These are phyloP conservation scores for Puccinia novopanici DNA, from an alignment of 1,284 basidiomycete species.

Conservation along the genomic window DNA sequence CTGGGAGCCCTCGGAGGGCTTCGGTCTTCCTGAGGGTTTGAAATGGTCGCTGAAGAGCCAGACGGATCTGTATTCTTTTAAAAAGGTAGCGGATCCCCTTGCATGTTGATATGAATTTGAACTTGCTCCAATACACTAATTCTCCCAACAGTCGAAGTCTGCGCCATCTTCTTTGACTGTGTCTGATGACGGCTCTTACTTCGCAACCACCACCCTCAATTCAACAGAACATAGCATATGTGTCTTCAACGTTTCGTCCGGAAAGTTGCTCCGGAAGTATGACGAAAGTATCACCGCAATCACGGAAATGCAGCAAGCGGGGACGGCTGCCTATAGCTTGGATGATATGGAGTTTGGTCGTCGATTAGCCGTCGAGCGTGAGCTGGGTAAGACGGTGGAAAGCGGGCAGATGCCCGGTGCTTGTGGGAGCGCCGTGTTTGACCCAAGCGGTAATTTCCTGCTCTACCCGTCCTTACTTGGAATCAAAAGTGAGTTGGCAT, in stretches of 20 bases:
- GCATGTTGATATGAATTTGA: background rate
- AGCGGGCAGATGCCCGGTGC: slow-evolving; percentile 64
- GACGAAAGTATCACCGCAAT: slow-evolving; percentile 90
- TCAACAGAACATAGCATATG: slow-evolving; percentile 86
- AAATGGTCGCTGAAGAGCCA: slow-evolving; percentile 82
- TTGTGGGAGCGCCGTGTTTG: slow-evolving; percentile 74
- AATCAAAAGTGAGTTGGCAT: slow-evolving; percentile 73
- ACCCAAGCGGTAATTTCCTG: slow-evolving; percentile 91
- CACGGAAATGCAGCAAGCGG: slow-evolving; percentile 78
- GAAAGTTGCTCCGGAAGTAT: slow-evolving; percentile 87
- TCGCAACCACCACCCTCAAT: slow-evolving; percentile 80
- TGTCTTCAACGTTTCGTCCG: slow-evolving; percentile 85
- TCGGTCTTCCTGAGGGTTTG: slow-evolving; percentile 73
- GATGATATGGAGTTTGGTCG: slow-evolving; percentile 99
- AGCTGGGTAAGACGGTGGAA: slow-evolving; percentile 74
- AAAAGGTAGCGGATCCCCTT: slow-evolving; percentile 69
- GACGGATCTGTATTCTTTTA: slow-evolving; percentile 96
- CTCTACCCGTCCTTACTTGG: slow-evolving; percentile 90
- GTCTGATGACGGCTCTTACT: slow-evolving; percentile 81
- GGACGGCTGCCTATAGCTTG: slow-evolving; percentile 82
- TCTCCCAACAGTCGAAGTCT: slow-evolving; percentile 72
- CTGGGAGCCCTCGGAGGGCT: slow-evolving; percentile 89
- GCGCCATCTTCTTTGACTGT: slow-evolving; percentile 86
- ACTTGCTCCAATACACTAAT: background rate
- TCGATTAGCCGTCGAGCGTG: slow-evolving; percentile 84